Conservation (phyloP, 805 yeast genomes). For the Candida sphagnicola region DNA sequence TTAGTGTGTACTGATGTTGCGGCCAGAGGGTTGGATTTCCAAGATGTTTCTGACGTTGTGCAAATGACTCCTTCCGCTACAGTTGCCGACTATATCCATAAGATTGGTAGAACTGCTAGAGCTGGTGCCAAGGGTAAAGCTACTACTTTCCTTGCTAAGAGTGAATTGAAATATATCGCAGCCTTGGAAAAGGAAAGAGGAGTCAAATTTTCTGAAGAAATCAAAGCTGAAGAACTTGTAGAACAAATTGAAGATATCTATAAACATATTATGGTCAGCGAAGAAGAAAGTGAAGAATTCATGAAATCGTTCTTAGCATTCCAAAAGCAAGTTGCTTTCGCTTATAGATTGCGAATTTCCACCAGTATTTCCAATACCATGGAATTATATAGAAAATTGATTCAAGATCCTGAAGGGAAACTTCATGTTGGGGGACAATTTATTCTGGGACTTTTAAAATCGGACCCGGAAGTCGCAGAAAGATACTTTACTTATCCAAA, state of each 20-base stretch:
- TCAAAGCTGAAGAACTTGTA: slow-evolving; percentile 35
- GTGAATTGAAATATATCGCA: slow-evolving; percentile 54
- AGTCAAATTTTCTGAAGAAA: slow-evolving; percentile 47
- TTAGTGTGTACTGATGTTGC: slow-evolving; percentile 89
- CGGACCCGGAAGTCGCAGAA: slow-evolving; percentile 9
- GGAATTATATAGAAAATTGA: slow-evolving; percentile 17
- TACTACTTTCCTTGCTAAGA: slow-evolving; percentile 49
- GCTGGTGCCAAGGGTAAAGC: slow-evolving; percentile 81
- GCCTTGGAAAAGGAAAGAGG: slow-evolving; percentile 47
- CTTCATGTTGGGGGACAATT: slow-evolving; percentile 3
- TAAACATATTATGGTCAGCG: slow-evolving; percentile 12
- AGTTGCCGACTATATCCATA: slow-evolving; percentile 79
- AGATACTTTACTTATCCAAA: slow-evolving; percentile 26
- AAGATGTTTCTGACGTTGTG: slow-evolving; percentile 77
- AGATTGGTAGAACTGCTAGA: slow-evolving; percentile 95
- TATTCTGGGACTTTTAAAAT: slow-evolving; percentile 3
- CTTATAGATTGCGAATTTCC: slow-evolving; percentile 17
- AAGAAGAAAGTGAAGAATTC: slow-evolving; percentile 21
- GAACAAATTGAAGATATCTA: slow-evolving; percentile 12
- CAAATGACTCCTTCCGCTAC: slow-evolving; percentile 79
- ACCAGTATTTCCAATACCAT: slow-evolving; percentile 29
- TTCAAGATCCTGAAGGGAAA: slow-evolving; percentile 15
- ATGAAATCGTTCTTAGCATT: slow-evolving; percentile 23
- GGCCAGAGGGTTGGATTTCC: slow-evolving; percentile 96
- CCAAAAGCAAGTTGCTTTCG: slow-evolving; percentile 20